Conservation (phyloP, 1,284 basidiomycete species). For the Volvariella volvacea region DNA sequence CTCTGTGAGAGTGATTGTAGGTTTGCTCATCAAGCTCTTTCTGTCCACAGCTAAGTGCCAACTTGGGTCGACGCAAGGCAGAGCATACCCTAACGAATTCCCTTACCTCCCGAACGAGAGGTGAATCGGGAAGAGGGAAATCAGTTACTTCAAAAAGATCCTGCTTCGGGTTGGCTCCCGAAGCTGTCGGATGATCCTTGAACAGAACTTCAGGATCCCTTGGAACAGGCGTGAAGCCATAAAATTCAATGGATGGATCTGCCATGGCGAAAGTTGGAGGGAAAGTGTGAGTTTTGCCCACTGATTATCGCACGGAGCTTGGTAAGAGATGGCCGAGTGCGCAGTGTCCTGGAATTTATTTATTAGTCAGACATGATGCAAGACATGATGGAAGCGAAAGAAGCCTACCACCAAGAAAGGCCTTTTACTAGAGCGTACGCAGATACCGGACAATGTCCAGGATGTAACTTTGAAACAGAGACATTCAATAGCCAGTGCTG, state of each 20-base stretch:
- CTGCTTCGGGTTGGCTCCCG: conserved; percentile 38
- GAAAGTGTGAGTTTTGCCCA: no score
- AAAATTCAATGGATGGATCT: conserved; percentile 22
- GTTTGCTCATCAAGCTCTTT: conserved; percentile 42
- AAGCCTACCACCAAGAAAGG: no score
- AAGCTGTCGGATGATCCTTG: conserved; percentile 40
- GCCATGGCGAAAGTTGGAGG: no score
- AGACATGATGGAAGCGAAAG: no score
- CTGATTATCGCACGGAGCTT: no score
- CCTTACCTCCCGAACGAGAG: conserved; percentile 32
- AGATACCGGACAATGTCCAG: no score
- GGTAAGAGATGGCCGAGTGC: no score
- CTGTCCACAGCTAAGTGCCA: conserved; percentile 18
- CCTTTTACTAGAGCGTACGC: no score
- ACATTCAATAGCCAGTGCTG: no score
- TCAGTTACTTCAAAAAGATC: conserved; percentile 33
- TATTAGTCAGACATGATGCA: no score
- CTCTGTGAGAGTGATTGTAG: conserved; percentile 45
- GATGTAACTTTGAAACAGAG: no score
- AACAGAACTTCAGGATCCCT: conserved; percentile 45
- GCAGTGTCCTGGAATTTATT: no score
- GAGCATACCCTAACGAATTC: conserved; percentile 33
- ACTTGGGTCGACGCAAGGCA: neutral
- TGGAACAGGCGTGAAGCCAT: conserved; percentile 43
- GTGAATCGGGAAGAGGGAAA: conserved; percentile 38